These are phyloP conservation scores for Botrytis medusae DNA, from an alignment of 2,329 filamentous ascomycete species.

Conservation along the genomic window DNA sequence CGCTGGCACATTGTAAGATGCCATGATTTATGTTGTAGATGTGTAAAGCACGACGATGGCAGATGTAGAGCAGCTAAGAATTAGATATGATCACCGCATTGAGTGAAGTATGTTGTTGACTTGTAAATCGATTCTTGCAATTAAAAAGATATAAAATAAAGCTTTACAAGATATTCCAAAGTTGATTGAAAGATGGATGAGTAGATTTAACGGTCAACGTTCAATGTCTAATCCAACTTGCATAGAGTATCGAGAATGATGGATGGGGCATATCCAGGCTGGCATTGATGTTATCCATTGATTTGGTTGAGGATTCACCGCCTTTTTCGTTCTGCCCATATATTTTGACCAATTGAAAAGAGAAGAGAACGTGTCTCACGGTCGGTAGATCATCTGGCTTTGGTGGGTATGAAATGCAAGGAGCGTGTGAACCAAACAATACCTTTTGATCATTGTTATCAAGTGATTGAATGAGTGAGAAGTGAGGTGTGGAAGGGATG, in stretches of 20 bases:
- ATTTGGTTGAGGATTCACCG: conserved; percentile 2
- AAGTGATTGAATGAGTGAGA: not conserved
- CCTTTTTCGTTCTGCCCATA: conserved; percentile 13
- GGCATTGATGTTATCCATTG: conserved; percentile 12
- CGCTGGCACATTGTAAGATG: conserved; percentile 45
- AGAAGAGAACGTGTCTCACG: conserved; percentile 17
- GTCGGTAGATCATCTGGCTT: conserved; percentile 1
- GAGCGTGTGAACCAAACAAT: not conserved
- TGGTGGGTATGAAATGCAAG: not conserved
- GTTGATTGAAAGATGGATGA: conserved; percentile 6
- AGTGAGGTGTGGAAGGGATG: not conserved
- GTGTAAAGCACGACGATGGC: conserved; percentile 25
- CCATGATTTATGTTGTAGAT: conserved; percentile 40
- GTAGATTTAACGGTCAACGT: conserved; percentile 12
- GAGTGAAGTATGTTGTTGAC: conserved; percentile 25
- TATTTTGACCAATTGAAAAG: conserved; percentile 3
- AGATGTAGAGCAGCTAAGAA: conserved; percentile 20
- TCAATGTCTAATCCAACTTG: conserved; percentile 10
- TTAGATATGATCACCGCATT: conserved; percentile 38
- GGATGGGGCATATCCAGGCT: conserved; percentile 21
- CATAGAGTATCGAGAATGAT: conserved; percentile 14
- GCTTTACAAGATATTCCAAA: not conserved
- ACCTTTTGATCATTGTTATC: not conserved
- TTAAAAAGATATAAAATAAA: conserved; percentile 10
- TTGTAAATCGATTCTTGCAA: not conserved